phyloP scores from a whole-genome alignment of 129 eudicot species.

The Scalesia atractyloides region DNA sequence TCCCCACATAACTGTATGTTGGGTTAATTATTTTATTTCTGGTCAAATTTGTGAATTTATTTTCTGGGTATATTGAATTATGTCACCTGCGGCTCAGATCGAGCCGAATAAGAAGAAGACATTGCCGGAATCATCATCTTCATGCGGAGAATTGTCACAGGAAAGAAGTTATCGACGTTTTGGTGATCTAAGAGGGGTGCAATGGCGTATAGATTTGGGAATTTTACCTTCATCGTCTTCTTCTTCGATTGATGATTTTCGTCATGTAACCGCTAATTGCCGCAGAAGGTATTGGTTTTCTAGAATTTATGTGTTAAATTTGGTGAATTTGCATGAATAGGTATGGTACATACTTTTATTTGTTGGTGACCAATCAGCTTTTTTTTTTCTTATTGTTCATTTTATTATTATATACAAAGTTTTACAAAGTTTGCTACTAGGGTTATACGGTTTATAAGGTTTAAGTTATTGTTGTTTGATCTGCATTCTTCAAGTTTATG shows the following conservation, averaged over 20 bases:
- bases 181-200: constrained; percentile 65
- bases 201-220: constrained; percentile 89
- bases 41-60: not conserved
- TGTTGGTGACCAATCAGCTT: constrained; percentile 2
- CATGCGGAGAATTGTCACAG: too few relatives aligned
- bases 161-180: constrained; percentile 15
- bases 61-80: constrained; percentile 13
- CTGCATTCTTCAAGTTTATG: not conserved
- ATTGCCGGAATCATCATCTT: constrained; percentile 37
- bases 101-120: constrained; percentile 37
- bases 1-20: too few relatives aligned
- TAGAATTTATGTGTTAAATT: not conserved
- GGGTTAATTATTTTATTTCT: too few relatives aligned
- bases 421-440: not conserved
- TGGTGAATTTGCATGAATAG: constrained; percentile 1
- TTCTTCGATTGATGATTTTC: constrained; percentile 62
- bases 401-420: not conserved
- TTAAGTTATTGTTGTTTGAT: not conserved
- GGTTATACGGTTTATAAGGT: not conserved
- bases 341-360: too few relatives aligned
- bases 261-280: constrained; percentile 62
- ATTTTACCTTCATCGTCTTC: constrained; percentile 52
- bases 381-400: not conserved
- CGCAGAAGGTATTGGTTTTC: constrained; percentile 62
- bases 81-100: constrained; percentile 47